Evolutionary conservation across 2,329 filamentous ascomycete species (phyloP).

Genomic region (Xylaria sp.): DNA sequence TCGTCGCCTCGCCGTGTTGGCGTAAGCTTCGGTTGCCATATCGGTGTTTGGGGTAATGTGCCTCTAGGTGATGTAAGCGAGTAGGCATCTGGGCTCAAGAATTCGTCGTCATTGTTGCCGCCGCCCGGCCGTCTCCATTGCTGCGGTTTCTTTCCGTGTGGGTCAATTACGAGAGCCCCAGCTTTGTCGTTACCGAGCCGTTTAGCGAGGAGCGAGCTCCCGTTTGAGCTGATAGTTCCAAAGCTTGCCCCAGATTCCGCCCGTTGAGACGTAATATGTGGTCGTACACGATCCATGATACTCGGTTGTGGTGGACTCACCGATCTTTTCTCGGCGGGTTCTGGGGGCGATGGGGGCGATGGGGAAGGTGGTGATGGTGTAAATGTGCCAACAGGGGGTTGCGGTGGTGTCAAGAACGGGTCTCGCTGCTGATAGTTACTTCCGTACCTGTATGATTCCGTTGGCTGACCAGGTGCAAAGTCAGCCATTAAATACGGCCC

Average conservation of each 20-base stretch:
- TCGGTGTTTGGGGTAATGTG: constrained; percentile 54
- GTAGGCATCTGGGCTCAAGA: constrained; percentile 33
- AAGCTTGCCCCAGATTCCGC: constrained; percentile 36
- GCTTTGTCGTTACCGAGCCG: constrained; percentile 57
- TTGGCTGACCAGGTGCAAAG: not conserved
- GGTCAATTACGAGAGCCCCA: constrained; percentile 50
- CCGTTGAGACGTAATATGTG: constrained; percentile 32
- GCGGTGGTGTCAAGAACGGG: constrained; percentile 16
- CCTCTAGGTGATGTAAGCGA: constrained; percentile 31
- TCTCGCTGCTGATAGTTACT: constrained; percentile 1
- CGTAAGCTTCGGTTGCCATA: constrained; percentile 69
- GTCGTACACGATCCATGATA: constrained; percentile 24
- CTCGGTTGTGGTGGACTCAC: constrained; percentile 29
- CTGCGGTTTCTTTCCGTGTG: constrained; percentile 34
- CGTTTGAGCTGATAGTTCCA: constrained; percentile 39
- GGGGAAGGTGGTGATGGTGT: constrained; percentile 25
- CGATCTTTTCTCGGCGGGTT: constrained; percentile 15
- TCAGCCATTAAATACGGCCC: not conserved
- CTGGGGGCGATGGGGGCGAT: constrained; percentile 23
- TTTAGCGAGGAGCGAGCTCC: constrained; percentile 58
- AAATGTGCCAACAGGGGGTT: constrained; percentile 12
- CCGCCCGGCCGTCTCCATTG: constrained; percentile 37
- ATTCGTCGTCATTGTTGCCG: constrained; percentile 11
- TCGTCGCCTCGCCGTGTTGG: constrained; percentile 71
- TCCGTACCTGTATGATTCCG: not conserved